Conservation (phyloP, 441 rosid species). For the Euphorbia schlechtendalii region DNA sequence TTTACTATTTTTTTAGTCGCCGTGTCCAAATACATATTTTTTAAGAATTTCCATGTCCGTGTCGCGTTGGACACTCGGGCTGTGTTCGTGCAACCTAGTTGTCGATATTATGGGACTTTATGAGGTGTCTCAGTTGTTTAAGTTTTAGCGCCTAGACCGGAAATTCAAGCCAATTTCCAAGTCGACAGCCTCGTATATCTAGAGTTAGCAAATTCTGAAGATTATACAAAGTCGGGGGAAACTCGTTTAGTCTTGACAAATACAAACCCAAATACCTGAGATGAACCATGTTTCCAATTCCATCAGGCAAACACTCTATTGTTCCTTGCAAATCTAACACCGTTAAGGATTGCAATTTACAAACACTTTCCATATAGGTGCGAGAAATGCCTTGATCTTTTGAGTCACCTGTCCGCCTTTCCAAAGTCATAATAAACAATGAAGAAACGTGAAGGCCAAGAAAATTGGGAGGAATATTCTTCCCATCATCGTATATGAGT, state of each 20-base stretch:
- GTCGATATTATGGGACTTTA: not conserved
- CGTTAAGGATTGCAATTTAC: slow-evolving; percentile 8
- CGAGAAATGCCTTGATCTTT: slow-evolving; percentile 2
- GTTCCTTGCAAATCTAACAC: slow-evolving; percentile 15
- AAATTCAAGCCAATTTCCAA: not conserved
- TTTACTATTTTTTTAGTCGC: too few relatives aligned
- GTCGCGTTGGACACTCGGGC: too few relatives aligned
- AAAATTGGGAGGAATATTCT: slow-evolving; percentile 9
- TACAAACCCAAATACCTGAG: slow-evolving; percentile 14
- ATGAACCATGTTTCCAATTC: slow-evolving; percentile 7
- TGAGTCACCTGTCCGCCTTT: not conserved
- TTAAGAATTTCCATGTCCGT: too few relatives aligned
- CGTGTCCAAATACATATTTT: too few relatives aligned
- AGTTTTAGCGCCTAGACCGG: slow-evolving; percentile 5
- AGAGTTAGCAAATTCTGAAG: slow-evolving; percentile 20
- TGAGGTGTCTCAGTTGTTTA: slow-evolving; percentile 19
- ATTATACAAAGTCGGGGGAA: slow-evolving; percentile 11
- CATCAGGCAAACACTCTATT: slow-evolving; percentile 19
- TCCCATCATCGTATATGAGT: slow-evolving; percentile 12
- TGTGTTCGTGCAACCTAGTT: too few relatives aligned
- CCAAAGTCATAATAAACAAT: slow-evolving; percentile 11
- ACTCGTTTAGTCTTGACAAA: slow-evolving; percentile 3
- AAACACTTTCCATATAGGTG: slow-evolving; percentile 11
- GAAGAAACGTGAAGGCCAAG: slow-evolving; percentile 9
- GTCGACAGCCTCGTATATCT: not conserved